Conservation (phyloP, 2,329 filamentous ascomycete species). For the Botrytis pseudocinerea region DNA sequence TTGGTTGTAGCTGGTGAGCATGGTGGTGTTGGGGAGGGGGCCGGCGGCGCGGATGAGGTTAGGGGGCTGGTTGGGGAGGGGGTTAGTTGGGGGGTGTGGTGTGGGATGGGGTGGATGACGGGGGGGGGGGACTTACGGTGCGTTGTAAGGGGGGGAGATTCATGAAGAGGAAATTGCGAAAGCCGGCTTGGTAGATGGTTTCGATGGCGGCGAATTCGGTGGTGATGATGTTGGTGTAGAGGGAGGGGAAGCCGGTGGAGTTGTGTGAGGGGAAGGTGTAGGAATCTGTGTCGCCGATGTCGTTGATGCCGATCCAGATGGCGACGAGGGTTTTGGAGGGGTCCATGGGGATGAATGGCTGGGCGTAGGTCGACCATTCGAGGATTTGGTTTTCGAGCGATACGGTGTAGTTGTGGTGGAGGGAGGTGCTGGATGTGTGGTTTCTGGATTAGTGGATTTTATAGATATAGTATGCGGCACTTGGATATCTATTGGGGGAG, state of each 20-base stretch:
- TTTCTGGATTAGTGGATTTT: not conserved
- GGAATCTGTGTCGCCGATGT: conserved; percentile 52
- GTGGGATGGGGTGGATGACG: not conserved
- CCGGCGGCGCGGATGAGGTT: conserved; percentile 39
- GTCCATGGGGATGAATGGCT: conserved; percentile 34
- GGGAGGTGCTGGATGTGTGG: conserved; percentile 43
- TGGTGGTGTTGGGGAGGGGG: conserved; percentile 48
- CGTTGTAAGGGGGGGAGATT: conserved; percentile 54
- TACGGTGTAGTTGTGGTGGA: conserved; percentile 54
- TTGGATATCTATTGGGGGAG: not conserved
- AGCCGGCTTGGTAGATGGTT: conserved; percentile 47
- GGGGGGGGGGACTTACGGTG: conserved; percentile 33
- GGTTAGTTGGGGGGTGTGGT: not conserved
- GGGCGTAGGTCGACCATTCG: conserved; percentile 49
- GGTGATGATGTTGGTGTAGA: conserved; percentile 47
- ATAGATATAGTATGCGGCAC: not conserved
- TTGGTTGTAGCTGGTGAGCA: conserved; percentile 49
- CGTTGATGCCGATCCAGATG: conserved; percentile 59
- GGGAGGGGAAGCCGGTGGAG: conserved; percentile 45
- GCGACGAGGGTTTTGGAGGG: conserved; percentile 48
- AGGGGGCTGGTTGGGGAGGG: not conserved
- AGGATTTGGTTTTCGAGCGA: conserved; percentile 52
- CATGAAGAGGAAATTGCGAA: conserved; percentile 50
- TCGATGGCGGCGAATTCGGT: conserved; percentile 47
- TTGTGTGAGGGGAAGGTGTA: conserved; percentile 45